These are phyloP conservation scores for Cyberlindnera petersonii DNA, from an alignment of 805 yeast genomes.

Conservation along the genomic window DNA sequence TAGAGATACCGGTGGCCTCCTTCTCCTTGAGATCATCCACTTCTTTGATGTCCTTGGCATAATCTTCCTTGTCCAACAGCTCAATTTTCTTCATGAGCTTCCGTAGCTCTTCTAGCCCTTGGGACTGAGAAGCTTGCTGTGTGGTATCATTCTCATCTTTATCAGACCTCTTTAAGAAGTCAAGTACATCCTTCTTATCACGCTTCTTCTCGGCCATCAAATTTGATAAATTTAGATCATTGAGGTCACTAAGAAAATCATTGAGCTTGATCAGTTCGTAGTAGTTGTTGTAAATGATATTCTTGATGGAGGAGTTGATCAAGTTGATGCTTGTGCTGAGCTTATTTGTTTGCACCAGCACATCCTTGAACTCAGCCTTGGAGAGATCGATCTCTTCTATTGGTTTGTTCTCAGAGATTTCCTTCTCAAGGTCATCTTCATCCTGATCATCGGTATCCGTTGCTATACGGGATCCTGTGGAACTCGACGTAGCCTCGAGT, in stretches of 20 bases:
- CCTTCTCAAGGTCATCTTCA: constrained; percentile 30
- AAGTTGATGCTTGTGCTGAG: constrained; percentile 45
- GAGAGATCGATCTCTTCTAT: constrained; percentile 28
- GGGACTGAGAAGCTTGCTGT: not conserved
- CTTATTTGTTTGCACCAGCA: constrained; percentile 35
- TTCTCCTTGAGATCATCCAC: not conserved
- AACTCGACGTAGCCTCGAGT: constrained; percentile 2
- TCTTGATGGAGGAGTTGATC: constrained; percentile 59
- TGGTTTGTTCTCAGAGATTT: constrained; percentile 18
- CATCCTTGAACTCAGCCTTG: constrained; percentile 29
- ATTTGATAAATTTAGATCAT: constrained; percentile 21
- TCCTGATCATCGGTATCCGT: constrained; percentile 12
- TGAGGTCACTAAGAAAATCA: constrained; percentile 44
- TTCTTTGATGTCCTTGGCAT: not conserved
- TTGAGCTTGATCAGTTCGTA: constrained; percentile 68
- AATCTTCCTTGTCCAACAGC: constrained; percentile 14
- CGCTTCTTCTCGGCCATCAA: constrained; percentile 3
- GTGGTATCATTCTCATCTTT: not conserved
- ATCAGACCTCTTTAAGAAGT: constrained; percentile 8
- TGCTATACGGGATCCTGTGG: not conserved
- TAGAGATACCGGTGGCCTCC: constrained; percentile 3
- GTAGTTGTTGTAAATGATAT: constrained; percentile 72
- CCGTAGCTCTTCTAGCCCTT: constrained; percentile 14
- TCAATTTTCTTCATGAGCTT: constrained; percentile 24
- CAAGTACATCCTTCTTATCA: constrained; percentile 14